Percentiles rank a stretch among this genome's conserved stretches.
These are phyloP conservation scores for Lolium rigidum DNA, from an alignment of 176 grass and related monocot genomes.

Conservation along the genomic window DNA sequence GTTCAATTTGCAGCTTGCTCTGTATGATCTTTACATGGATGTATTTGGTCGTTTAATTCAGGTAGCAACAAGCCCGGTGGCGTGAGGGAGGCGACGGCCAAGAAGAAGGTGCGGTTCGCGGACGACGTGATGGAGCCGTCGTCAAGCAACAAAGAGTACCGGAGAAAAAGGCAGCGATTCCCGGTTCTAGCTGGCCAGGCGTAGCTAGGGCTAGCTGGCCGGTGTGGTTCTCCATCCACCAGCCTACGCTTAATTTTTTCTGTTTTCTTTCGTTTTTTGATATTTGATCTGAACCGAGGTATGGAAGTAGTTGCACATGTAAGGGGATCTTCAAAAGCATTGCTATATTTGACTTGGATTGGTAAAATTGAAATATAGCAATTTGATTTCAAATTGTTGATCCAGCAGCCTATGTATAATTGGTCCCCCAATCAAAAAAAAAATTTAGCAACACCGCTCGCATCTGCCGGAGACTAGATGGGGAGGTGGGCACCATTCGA, in stretches of 20 bases:
- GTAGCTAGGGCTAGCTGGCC: not conserved
- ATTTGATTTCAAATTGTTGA: no score
- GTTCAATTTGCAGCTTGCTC: not conserved
- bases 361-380: no score
- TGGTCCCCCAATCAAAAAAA: no score
- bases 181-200: not conserved
- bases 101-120: slow-evolving; percentile 85
- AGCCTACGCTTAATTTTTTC: not conserved
- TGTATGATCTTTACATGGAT: not conserved
- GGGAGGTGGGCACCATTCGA: no score
- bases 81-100: not conserved
- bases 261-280: not conserved
- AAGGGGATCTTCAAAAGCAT: no score
- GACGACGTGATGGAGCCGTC: slow-evolving; percentile 71
- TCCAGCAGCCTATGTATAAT: no score
- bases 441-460: no score
- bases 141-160: slow-evolving; percentile 59
- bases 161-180: slow-evolving; percentile 10
- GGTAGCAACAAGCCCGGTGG: not conserved
- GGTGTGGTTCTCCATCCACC: not conserved
- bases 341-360: no score
- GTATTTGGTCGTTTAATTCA: not conserved
- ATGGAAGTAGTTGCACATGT: no score
- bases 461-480: no score
- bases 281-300: not conserved